phyloP scores from a whole-genome alignment of 345 rosid species.

The Psidium friedrichsthalianum region DNA sequence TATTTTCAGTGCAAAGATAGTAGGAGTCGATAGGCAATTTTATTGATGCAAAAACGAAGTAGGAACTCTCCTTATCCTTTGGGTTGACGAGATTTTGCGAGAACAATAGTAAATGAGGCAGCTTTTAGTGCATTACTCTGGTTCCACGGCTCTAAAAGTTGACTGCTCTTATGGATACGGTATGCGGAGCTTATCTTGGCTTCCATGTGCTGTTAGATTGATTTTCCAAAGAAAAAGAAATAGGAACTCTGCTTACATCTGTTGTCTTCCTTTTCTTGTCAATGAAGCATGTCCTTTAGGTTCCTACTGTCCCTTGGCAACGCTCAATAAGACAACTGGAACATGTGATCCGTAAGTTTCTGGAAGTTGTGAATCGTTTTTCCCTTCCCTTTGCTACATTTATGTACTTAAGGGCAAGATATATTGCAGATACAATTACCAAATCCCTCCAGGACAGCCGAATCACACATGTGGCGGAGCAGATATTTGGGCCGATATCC shows the following conservation, averaged over 20 bases:
- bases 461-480: conserved; percentile 83
- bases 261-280: conserved; percentile 1
- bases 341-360: conserved; percentile 75
- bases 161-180: neutral
- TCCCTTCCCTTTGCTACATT: conserved; percentile 1
- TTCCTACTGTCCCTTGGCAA: conserved; percentile 72
- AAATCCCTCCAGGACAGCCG: conserved; percentile 49
- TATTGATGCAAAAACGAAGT: neutral
- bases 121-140: neutral
- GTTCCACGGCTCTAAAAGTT: neutral
- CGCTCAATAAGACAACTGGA: conserved; percentile 62
- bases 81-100: neutral
- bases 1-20: neutral
- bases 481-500: conserved; percentile 59
- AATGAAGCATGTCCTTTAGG: conserved; percentile 79
- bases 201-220: neutral
- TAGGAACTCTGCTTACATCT: neutral
- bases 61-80: neutral
- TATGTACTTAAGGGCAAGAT: neutral
- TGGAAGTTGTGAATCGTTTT: neutral
- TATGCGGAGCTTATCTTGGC: neutral
- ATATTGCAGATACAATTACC: conserved; percentile 61
- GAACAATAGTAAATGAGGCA: neutral
- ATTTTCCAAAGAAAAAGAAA: neutral
- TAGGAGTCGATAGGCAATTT: neutral